Percentiles rank a stretch among this genome's conserved stretches.
phyloP scores from a whole-genome alignment of 2,329 filamentous ascomycete genomes.

The Neofusicoccum umdonicola region DNA sequence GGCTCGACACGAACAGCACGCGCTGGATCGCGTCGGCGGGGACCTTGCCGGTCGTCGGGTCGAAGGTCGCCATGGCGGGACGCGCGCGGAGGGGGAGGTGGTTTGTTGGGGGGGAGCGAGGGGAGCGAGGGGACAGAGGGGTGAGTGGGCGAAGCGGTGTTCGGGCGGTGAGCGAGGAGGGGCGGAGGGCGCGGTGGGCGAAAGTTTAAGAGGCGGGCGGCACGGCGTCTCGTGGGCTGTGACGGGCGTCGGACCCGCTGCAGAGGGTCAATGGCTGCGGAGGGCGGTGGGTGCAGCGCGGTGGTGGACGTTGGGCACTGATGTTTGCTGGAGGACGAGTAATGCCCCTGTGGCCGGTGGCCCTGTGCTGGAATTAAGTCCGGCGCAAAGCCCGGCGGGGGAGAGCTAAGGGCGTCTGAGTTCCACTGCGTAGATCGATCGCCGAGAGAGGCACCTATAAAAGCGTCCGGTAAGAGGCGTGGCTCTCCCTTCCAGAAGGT shows the following conservation, averaged over 20 bases:
- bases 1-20: conserved; percentile 71
- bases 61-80: conserved; percentile 59
- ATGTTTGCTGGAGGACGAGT: neutral
- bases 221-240: neutral
- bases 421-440: neutral
- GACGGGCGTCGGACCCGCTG: neutral
- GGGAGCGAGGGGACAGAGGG: neutral
- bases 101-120: too few relatives aligned
- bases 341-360: neutral
- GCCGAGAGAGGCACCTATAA: conserved; percentile 1
- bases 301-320: neutral
- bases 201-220: conserved; percentile 1
- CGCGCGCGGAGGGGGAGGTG: neutral
- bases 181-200: neutral
- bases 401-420: neutral
- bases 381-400: neutral
- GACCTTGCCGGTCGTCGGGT: conserved; percentile 69
- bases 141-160: neutral
- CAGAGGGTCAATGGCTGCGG: neutral
- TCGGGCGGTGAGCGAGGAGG: neutral
- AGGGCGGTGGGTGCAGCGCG: neutral
- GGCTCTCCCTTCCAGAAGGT: conserved; percentile 3
- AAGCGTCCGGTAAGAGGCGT: neutral
- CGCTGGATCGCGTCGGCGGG: conserved; percentile 78
- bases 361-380: neutral